Evolutionary conservation across 129 eudicot species (phyloP).

Genomic region (Ambrosia trifida): DNA sequence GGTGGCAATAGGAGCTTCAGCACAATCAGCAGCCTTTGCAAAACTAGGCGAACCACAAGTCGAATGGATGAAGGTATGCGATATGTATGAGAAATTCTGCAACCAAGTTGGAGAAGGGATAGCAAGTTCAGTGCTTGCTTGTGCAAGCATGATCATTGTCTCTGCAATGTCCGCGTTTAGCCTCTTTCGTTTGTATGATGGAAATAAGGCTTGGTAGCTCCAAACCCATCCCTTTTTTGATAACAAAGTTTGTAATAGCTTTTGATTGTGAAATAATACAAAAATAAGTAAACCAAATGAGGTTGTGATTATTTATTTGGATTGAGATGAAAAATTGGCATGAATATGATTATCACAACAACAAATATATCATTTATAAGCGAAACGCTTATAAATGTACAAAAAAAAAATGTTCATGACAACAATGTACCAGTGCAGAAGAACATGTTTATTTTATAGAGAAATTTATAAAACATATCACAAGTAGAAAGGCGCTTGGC

Average conservation of each 20-base stretch:
- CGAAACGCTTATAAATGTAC: neutral
- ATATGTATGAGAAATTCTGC: constrained; percentile 70
- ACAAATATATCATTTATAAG: neutral
- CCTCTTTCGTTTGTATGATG: constrained; percentile 70
- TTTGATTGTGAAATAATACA: constrained; percentile 14
- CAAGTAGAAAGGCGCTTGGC: neutral
- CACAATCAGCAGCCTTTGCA: constrained; percentile 56
- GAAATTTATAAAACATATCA: constrained; percentile 6
- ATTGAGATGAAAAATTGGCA: neutral
- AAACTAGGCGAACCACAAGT: constrained; percentile 63
- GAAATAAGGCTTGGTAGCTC: neutral
- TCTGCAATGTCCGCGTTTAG: constrained; percentile 73
- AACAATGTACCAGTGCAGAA: neutral
- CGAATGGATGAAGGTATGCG: constrained; percentile 84
- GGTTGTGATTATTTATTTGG: neutral
- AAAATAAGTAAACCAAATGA: constrained; percentile 5
- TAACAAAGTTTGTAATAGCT: constrained; percentile 15
- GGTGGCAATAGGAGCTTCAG: constrained; percentile 67
- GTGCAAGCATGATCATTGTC: constrained; percentile 55
- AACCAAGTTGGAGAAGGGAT: constrained; percentile 77
- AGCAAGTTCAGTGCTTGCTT: constrained; percentile 53
- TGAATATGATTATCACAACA: neutral
- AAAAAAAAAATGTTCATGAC: neutral
- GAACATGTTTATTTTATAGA: constrained; percentile 11
- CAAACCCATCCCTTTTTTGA: neutral